Evolutionary conservation across 352 stramenopile species (phyloP).

Genomic region (Phytophthora melonis): DNA sequence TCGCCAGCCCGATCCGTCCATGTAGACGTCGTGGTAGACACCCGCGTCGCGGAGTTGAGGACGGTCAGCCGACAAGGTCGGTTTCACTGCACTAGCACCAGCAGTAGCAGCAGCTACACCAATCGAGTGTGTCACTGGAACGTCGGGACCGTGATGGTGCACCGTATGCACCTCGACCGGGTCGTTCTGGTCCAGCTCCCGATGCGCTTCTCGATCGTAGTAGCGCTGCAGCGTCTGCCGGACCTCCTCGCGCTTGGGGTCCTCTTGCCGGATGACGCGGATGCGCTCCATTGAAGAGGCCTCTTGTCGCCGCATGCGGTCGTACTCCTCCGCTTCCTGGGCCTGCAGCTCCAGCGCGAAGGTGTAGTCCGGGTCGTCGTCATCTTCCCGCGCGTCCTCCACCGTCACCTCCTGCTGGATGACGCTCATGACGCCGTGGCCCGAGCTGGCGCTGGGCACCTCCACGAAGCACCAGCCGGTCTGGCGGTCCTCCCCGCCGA

Average conservation of each 20-base stretch:
- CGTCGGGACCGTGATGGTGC: constrained; percentile 10
- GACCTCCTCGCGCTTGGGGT: constrained; percentile 56
- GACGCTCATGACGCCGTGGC: constrained; percentile 77
- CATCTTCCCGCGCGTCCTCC: constrained; percentile 50
- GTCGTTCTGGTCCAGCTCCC: constrained; percentile 20
- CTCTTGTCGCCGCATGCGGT: constrained; percentile 72
- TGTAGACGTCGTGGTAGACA: constrained; percentile 47
- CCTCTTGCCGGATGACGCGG: constrained; percentile 62
- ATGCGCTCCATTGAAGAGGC: constrained; percentile 76
- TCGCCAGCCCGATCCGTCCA: constrained; percentile 40
- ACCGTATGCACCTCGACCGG: constrained; percentile 28
- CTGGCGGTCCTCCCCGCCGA: constrained; percentile 60
- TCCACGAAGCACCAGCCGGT: constrained; percentile 82
- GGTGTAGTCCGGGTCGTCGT: constrained; percentile 75
- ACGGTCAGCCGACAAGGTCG: constrained; percentile 29
- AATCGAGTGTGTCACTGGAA: constrained; percentile 25
- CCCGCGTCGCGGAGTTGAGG: constrained; percentile 44
- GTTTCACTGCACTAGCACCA: constrained; percentile 13
- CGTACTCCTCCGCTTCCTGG: constrained; percentile 79
- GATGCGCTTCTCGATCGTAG: constrained; percentile 47
- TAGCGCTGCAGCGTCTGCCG: constrained; percentile 60
- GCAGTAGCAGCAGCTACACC: constrained; percentile 15
- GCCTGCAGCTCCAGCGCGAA: constrained; percentile 78
- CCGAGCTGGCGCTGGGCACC: constrained; percentile 63
- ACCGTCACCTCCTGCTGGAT: constrained; percentile 74